Conservation (phyloP, 257 asterid species). For the Nicotiana noctiflora region DNA sequence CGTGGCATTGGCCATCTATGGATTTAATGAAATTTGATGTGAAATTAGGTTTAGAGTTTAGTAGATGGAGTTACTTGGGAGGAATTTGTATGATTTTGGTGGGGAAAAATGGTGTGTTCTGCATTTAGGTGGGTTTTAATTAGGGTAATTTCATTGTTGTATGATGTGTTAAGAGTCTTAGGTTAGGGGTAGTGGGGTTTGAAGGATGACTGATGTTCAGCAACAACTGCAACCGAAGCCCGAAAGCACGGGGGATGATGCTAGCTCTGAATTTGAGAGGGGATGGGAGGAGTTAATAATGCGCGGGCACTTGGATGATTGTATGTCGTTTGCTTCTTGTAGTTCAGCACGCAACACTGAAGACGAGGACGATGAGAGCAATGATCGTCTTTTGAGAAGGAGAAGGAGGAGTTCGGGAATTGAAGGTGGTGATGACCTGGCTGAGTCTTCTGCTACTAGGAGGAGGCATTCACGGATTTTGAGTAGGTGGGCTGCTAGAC, state of each 20-base stretch:
- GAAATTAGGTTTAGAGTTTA: slow-evolving; percentile 24
- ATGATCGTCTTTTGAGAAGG: slow-evolving; percentile 41
- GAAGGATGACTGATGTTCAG: slow-evolving; percentile 60
- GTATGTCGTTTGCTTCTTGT: slow-evolving; percentile 75
- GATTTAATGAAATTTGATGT: slow-evolving; percentile 20
- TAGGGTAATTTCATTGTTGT: not conserved
- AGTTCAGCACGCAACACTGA: slow-evolving; percentile 59
- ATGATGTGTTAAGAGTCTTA: not conserved
- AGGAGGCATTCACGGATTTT: slow-evolving; percentile 73
- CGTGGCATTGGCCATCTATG: slow-evolving; percentile 19
- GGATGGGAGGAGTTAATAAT: slow-evolving; percentile 80
- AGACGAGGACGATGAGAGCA: slow-evolving; percentile 75
- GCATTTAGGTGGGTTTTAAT: not conserved
- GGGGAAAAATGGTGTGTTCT: slow-evolving; percentile 19
- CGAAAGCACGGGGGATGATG: slow-evolving; percentile 58
- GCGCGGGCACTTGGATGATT: slow-evolving; percentile 81
- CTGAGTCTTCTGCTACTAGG: slow-evolving; percentile 91
- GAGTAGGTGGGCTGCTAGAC: slow-evolving; percentile 84
- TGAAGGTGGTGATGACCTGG: slow-evolving; percentile 87
- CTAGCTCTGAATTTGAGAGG: slow-evolving; percentile 70
- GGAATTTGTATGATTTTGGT: slow-evolving; percentile 10
- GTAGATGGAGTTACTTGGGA: slow-evolving; percentile 37
- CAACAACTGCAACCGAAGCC: slow-evolving; percentile 82
- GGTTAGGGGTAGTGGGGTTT: slow-evolving; percentile 5
- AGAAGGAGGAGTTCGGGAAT: slow-evolving; percentile 84